Evolutionary conservation across 1,284 basidiomycete species (phyloP), one percentile per base, ranked within the genome.

Genomic region (Malassezia globosa): DNA sequence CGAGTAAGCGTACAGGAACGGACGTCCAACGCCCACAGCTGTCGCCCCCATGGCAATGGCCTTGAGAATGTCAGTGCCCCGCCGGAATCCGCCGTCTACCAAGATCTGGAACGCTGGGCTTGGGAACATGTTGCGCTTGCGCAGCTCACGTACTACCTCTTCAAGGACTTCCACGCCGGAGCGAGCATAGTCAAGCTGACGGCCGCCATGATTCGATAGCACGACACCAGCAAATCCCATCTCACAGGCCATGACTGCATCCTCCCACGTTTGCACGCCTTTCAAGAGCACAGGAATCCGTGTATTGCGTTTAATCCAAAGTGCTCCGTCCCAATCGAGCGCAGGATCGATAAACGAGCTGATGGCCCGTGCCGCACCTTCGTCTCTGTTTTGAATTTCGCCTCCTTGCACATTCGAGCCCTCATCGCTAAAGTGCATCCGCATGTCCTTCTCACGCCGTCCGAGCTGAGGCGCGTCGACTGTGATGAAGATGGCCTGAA

Each of bases 1-100:
- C 78, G 84, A 84, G 74, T 90, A 86, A 1, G 85, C 86, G 63
- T 84, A 90, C n/a, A 94, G 76, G 76, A 92, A 89, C 1, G 84
- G 79, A 23, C 89, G 79, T 0, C 89, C 89, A 21, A 95, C 75
- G 1, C 90, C 89, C 5, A 92, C 87, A 4, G 85, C 87, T 56
- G 76, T 83, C 1, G 89, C 90, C 14, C 89, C 90, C 22, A 95
- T 76, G 59, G 87, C 90, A 2, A 95, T 73, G 0, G 88, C 87
- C 73, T 95, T 95, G 45, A 95, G 74, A 7, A 92, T 82, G 71
- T 70, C 70, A 26, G 70, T 61, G 19, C 89, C 89, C 36, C 89
- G 78, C 45, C 78, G 77, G 26, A 88, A 76, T 4, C 88, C 89
- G 13, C 89, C 89, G 68, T 95, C 89, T 48, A 92, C 80, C 61